Evolutionary conservation across 441 rosid species (phyloP), one percentile per base, ranked within the genome.

Genomic region (Syzygium syzygioides): DNA sequence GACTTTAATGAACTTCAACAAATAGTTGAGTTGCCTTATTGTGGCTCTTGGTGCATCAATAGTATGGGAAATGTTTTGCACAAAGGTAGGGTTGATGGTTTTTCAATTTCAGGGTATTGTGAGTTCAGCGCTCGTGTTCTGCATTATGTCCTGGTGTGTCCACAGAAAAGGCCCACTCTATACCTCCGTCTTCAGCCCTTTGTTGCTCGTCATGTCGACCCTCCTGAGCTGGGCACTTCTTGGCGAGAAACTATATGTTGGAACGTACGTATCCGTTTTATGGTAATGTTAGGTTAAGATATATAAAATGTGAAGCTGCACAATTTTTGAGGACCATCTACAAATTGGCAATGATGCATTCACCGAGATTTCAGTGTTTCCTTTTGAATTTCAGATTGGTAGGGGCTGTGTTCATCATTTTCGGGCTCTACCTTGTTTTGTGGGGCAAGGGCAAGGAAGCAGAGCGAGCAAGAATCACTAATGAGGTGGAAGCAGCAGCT

Each of bases 381-480:
- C 3, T 20, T 17, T 48, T 1, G 52, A 80, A 32, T 83, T 18
- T 57, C 91, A 97, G 99, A 87, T 93, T 89, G 88, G 41, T 95
- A 86, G 99, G 99, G 64, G 93, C 98, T 4, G 86, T 93, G 37
- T 79, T 97, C 90, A 95, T 97, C 23, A 92, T 96, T 37, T 91
- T 87, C 7, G 99, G 99, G 30, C 94, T 96, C 7, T 96, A 95
- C 60, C 93, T 93, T 1, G 99, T 97, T 62, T 93, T 97, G 12
- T 97, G 99, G 99, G 99, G 99, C 30, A 97, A 95, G 86, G 95
- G 93, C 79, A 94, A 87, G 91, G 99, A 97, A 92, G 64, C 85
- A 34, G 92, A 89, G 41, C 91, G 84, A 23, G 57, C n/a, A 20
- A 86, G 66, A 53, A 86, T 14, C 32, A 59, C 48, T 10, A 85